Evolutionary conservation across 1,284 basidiomycete genomes (phyloP).

Genomic region (Boletus hoseneyae): DNA sequence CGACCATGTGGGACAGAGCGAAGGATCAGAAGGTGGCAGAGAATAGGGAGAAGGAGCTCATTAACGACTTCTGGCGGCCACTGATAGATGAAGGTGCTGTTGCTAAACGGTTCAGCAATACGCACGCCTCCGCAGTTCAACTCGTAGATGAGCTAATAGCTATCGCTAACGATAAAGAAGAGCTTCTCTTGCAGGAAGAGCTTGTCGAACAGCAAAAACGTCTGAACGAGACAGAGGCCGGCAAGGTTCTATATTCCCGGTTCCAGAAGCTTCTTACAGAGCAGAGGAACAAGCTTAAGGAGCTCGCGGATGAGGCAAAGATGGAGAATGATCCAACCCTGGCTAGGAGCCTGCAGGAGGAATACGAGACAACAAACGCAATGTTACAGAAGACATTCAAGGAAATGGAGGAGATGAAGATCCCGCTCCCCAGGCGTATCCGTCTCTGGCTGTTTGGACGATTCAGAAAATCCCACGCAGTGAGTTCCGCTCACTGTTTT

Average conservation of each 20-base stretch:
- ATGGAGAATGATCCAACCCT: conserved; percentile 8
- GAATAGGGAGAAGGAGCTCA: conserved; percentile 25
- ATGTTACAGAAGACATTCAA: conserved; percentile 18
- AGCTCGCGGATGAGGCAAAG: conserved; percentile 16
- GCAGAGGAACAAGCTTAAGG: conserved; percentile 11
- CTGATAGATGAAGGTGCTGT: conserved; percentile 34
- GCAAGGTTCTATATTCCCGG: conserved; percentile 17
- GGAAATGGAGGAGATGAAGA: conserved; percentile 17
- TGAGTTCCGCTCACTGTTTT: conserved; percentile 2
- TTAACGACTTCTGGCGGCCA: conserved; percentile 25
- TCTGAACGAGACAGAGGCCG: conserved; percentile 24
- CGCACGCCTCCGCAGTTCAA: not conserved
- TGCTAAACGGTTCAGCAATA: conserved; percentile 12
- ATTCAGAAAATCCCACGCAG: conserved; percentile 9
- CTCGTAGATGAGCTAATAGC: conserved; percentile 7
- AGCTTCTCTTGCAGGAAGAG: conserved; percentile 24
- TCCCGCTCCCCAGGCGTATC: conserved; percentile 18
- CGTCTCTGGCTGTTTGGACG: conserved; percentile 4
- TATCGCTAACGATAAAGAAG: not conserved
- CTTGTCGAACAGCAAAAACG: conserved; percentile 14
- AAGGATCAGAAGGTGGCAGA: conserved; percentile 12
- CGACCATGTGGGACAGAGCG: conserved; percentile 33
- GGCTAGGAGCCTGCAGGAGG: conserved; percentile 10
- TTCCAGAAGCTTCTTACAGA: conserved; percentile 19
- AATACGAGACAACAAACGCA: conserved; percentile 7